Base-by-base conservation (phyloP, 352 stramenopile genomes). In the Pythium guiyangense region DNA sequence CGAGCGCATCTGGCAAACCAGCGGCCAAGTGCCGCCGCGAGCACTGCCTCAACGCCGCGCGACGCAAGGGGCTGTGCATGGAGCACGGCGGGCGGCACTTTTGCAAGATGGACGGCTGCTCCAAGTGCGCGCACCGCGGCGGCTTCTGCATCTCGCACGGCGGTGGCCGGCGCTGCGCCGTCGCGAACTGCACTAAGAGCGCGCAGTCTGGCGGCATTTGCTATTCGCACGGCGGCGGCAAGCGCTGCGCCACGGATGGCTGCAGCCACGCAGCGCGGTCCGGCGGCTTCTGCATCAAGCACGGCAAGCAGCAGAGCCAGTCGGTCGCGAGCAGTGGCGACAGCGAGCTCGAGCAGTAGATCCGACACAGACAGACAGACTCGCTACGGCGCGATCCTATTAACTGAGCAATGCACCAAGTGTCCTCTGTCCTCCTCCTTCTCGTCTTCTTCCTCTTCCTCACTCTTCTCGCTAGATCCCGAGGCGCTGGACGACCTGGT, bases 31-130 rank as follows among this genome's bases (percentile, higher is more conserved):
- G 81, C 58, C 84, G 84, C n/a, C 75, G 79, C 27, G 77, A 80
- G 25, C 62, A 83, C 57, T 94, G 84, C 65, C 18, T n/a, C 11
- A 89, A 91, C 62, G 73, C 75, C 39, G 81, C 82, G 40, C 73
- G 83, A 55, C 80, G 81, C 51, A 92, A 91, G 63, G 84, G 86
- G 0, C 76, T 96, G 0, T 96, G 86, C 64, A 92, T 92, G 79
- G 82, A 91, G 52, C 86, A 96, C 63, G 86, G 86, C 37, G 86
- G 86, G 3, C 78, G 86, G 27, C 81, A 93, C 65, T 86, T 91
- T 27, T 96, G 86, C 69, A 92, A 92, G 60, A 86, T 91, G 70
- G 68, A 81, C 10, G 84, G 82, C 44, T 94, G 84, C 61, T 63
- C 83, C 45, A 94, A 94, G 67, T 92, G 82, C 46, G 84, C 82